These are phyloP conservation scores for Selenicereus undatus DNA, from an alignment of 148 eudicot genomes.

Conservation along the genomic window DNA sequence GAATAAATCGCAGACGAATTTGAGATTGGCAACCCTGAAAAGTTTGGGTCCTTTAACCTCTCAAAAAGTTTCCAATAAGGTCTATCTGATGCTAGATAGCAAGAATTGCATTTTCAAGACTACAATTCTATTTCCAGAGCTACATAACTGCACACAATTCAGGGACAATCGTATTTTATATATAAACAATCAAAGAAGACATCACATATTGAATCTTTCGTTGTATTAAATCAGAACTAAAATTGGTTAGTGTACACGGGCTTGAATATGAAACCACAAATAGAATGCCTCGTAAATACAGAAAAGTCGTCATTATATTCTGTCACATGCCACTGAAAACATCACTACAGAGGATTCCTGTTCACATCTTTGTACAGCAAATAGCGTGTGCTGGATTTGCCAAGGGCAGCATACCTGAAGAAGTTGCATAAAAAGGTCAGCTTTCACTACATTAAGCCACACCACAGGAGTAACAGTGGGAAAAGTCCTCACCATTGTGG, in stretches of 20 bases:
- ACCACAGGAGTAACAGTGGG: neutral
- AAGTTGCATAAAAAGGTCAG: conserved; percentile 13
- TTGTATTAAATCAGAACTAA: neutral
- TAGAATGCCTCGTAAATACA: neutral
- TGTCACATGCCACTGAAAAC: conserved; percentile 11
- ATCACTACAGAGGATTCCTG: conserved; percentile 64
- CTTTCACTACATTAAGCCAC: neutral
- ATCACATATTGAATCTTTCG: neutral
- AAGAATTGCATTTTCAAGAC: too few relatives aligned
- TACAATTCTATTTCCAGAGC: neutral
- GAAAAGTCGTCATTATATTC: neutral
- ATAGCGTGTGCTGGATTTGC: conserved; percentile 82
- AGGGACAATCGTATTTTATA: neutral
- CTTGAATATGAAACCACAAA: conserved; percentile 7
- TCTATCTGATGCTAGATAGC: neutral
- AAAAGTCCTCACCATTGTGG: conserved; percentile 76
- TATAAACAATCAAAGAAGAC: neutral
- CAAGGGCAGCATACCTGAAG: conserved; percentile 97
- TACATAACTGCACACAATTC: neutral
- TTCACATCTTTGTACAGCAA: conserved; percentile 94
- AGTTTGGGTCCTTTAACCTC: neutral
- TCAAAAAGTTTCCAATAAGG: neutral
- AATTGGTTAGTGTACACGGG: conserved; percentile 17
- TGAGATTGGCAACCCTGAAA: neutral
- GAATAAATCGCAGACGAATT: neutral